These are phyloP conservation scores for Trypanosoma cruzi DNA, from an alignment of 208 protist species.

Conservation along the genomic window DNA sequence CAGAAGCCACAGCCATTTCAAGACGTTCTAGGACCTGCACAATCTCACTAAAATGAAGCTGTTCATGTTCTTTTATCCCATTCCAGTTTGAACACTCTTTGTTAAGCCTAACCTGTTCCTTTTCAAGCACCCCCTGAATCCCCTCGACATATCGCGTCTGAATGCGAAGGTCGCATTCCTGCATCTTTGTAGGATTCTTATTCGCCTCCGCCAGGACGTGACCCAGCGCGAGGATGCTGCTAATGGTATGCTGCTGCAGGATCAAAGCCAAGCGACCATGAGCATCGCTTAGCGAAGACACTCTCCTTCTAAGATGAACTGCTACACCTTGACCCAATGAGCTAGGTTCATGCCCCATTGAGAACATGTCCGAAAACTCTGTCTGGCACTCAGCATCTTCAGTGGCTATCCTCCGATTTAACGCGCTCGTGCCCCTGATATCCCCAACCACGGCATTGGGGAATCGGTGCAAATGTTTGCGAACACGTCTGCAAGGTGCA, in stretches of 20 bases:
- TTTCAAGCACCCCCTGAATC: conserved; percentile 1
- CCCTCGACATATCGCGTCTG: conserved; percentile 14
- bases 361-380: neutral
- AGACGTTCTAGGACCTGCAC: conserved; percentile 9
- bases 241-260: conserved; percentile 11
- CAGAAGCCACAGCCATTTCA: conserved; percentile 5
- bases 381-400: conserved; percentile 8
- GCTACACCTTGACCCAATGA: neutral
- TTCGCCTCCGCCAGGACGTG: neutral
- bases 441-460: neutral
- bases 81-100: neutral
- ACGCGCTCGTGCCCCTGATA: neutral
- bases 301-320: neutral
- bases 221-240: conserved; percentile 6
- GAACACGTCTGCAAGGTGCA: neutral
- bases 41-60: conserved; percentile 13
- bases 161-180: conserved; percentile 7
- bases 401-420: neutral
- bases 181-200: neutral
- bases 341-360: neutral
- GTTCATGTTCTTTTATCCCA: neutral
- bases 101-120: conserved; percentile 5
- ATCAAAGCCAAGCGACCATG: conserved; percentile 5
- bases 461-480: neutral
- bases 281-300: neutral